Percentiles rank a stretch among this genome's conserved stretches.
Evolutionary conservation across 768 basidiomycete species (phyloP).

Genomic region (Lactarius hengduanensis): DNA sequence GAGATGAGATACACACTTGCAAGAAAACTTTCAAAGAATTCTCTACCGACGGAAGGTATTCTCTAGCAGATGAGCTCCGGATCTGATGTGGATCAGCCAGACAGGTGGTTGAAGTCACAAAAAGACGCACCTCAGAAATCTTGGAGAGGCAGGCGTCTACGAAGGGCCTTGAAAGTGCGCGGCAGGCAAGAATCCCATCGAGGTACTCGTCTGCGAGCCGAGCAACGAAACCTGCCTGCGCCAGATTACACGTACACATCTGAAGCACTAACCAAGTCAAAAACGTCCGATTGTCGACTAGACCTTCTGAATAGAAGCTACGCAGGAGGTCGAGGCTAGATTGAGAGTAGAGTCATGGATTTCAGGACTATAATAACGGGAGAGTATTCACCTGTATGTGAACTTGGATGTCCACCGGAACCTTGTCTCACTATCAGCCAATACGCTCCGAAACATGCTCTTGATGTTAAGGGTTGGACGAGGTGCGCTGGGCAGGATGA

Average conservation of each 20-base stretch:
- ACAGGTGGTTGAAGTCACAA: neutral
- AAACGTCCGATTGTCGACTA: slow-evolving; percentile 77
- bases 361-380: neutral
- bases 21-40: slow-evolving; percentile 54
- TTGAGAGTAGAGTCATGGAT: slow-evolving; percentile 8
- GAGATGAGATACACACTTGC: slow-evolving; percentile 46
- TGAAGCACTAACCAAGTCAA: slow-evolving; percentile 78
- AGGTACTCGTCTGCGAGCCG: slow-evolving; percentile 80
- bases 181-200: slow-evolving; percentile 60
- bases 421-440: slow-evolving; percentile 67
- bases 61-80: slow-evolving; percentile 49
- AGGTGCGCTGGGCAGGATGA: slow-evolving; percentile 75
- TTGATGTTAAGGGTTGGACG: slow-evolving; percentile 77
- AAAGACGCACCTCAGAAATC: slow-evolving; percentile 54
- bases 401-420: slow-evolving; percentile 80
- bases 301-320: slow-evolving; percentile 74
- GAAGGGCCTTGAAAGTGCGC: slow-evolving; percentile 69
- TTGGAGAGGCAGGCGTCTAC: slow-evolving; percentile 68
- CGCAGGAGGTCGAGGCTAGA: slow-evolving; percentile 66
- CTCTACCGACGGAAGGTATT: slow-evolving; percentile 55
- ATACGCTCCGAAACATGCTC: slow-evolving; percentile 77
- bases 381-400: slow-evolving; percentile 58
- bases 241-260: slow-evolving; percentile 73
- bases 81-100: slow-evolving; percentile 43
- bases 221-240: slow-evolving; percentile 74